Evolutionary conservation across 192 early-diverging fungal genomes (phyloP).

Genomic region (Podila verticillata): DNA sequence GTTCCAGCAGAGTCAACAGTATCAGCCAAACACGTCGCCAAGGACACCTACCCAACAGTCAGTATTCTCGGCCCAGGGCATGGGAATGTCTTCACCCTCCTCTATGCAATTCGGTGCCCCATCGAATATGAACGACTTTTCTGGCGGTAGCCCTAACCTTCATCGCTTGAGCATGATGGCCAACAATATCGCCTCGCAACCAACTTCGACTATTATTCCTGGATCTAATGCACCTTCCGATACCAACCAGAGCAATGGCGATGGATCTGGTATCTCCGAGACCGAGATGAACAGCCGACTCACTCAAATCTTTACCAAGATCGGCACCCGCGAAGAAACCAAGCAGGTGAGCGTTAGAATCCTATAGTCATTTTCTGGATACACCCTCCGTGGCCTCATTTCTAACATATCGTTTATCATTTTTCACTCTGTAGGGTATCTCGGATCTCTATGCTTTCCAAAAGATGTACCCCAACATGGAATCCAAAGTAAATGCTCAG

Average conservation of each 20-base stretch:
- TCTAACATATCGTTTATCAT: not conserved
- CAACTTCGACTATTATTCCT: conserved; percentile 6
- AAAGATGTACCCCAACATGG: conserved; percentile 73
- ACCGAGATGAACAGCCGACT: conserved; percentile 73
- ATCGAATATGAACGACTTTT: not conserved
- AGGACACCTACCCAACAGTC: conserved; percentile 9
- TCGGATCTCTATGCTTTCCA: conserved; percentile 80
- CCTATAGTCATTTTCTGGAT: not conserved
- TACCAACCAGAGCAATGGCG: conserved; percentile 10
- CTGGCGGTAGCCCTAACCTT: conserved; percentile 17
- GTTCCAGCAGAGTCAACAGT: conserved; percentile 16
- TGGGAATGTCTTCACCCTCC: conserved; percentile 4
- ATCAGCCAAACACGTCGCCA: conserved; percentile 17
- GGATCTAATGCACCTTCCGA: conserved; percentile 6
- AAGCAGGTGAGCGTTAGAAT: conserved; percentile 58
- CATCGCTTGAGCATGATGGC: conserved; percentile 31
- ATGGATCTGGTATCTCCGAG: conserved; percentile 50
- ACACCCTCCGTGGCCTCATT: not conserved
- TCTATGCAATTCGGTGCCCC: not conserved
- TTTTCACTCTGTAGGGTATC: conserved; percentile 63
- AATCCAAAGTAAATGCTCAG: conserved; percentile 67
- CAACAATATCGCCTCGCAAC: conserved; percentile 7
- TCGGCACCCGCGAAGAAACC: conserved; percentile 72
- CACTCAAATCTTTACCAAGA: conserved; percentile 76
- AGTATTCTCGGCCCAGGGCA: not conserved